phyloP scores from a whole-genome alignment of 1,284 basidiomycete species.

The Fereydounia khargensis region DNA sequence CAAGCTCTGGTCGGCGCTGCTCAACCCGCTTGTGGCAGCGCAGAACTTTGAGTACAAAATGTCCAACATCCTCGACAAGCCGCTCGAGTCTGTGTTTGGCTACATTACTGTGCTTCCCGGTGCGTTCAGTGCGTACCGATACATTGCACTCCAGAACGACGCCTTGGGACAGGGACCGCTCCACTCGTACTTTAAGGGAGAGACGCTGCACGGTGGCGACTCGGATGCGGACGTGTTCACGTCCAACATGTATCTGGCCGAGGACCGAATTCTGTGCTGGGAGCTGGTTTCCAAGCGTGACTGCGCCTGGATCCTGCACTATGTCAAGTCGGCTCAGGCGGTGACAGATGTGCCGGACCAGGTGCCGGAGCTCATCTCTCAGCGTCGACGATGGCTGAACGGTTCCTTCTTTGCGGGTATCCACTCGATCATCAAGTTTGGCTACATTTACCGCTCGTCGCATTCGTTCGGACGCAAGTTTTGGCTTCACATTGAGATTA shows the following conservation, averaged over 20 bases:
- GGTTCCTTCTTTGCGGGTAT: constrained; percentile 55
- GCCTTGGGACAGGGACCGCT: constrained; percentile 77
- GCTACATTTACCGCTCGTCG: constrained; percentile 54
- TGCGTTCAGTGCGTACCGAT: constrained; percentile 77
- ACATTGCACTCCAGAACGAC: constrained; percentile 88
- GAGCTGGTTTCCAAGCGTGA: constrained; percentile 59
- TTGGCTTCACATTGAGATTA: constrained; percentile 51
- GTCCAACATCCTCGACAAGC: constrained; percentile 59
- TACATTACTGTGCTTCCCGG: constrained; percentile 91
- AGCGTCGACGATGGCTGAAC: constrained; percentile 53
- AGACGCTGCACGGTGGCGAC: constrained; percentile 64
- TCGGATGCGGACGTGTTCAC: constrained; percentile 53
- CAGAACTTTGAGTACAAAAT: constrained; percentile 58
- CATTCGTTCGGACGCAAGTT: constrained; percentile 50
- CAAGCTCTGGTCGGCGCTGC: constrained; percentile 64
- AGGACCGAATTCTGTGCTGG: constrained; percentile 54
- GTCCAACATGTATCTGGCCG: constrained; percentile 54
- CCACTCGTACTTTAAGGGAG: constrained; percentile 88
- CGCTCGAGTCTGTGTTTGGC: constrained; percentile 73
- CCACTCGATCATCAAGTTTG: constrained; percentile 56
- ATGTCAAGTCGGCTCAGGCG: constrained; percentile 52
- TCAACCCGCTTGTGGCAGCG: constrained; percentile 70
- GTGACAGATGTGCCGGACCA: constrained; percentile 53
- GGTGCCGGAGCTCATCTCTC: constrained; percentile 50
- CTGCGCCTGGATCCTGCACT: constrained; percentile 51